phyloP scores from a whole-genome alignment of 202 grass and related monocot species.

The Alloteropsis angusta region DNA sequence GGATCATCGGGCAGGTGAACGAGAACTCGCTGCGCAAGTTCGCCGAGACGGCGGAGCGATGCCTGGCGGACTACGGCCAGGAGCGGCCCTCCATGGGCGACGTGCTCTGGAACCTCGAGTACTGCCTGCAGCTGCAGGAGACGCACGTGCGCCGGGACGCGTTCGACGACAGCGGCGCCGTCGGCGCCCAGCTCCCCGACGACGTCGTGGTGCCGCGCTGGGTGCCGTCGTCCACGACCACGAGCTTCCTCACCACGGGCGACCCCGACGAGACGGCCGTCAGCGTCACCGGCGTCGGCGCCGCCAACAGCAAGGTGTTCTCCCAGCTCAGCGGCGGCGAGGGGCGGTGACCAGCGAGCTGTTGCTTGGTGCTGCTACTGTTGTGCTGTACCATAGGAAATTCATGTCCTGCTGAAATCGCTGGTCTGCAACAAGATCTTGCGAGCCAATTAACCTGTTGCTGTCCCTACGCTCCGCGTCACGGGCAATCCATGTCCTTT shows the following conservation, averaged over 20 bases:
- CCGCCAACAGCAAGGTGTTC: slow-evolving; percentile 44
- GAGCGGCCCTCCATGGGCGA: slow-evolving; percentile 70
- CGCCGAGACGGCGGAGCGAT: slow-evolving; percentile 55
- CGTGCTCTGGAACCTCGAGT: slow-evolving; percentile 90
- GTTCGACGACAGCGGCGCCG: slow-evolving; percentile 66
- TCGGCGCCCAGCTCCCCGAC: slow-evolving; percentile 28
- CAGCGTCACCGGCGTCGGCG: not conserved
- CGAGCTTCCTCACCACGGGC: slow-evolving; percentile 16
- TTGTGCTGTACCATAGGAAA: not conserved
- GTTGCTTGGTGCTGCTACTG: not conserved
- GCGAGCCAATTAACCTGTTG: not conserved
- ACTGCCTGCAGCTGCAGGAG: slow-evolving; percentile 85
- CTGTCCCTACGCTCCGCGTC: not conserved
- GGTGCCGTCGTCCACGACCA: slow-evolving; percentile 30
- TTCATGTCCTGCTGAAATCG: not conserved
- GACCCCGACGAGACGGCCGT: slow-evolving; percentile 3
- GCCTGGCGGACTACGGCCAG: slow-evolving; percentile 52
- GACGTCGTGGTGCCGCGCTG: slow-evolving; percentile 25
- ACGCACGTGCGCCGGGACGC: slow-evolving; percentile 53
- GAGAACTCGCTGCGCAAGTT: slow-evolving; percentile 75
- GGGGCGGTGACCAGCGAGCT: slow-evolving; percentile 32
- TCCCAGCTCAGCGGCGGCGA: slow-evolving; percentile 45
- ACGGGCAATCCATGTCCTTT: not conserved
- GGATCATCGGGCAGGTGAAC: slow-evolving; percentile 45
- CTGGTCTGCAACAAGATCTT: not conserved